phyloP scores from a whole-genome alignment of 202 grass and related monocot species.

The Schoenoplectus triqueter region DNA sequence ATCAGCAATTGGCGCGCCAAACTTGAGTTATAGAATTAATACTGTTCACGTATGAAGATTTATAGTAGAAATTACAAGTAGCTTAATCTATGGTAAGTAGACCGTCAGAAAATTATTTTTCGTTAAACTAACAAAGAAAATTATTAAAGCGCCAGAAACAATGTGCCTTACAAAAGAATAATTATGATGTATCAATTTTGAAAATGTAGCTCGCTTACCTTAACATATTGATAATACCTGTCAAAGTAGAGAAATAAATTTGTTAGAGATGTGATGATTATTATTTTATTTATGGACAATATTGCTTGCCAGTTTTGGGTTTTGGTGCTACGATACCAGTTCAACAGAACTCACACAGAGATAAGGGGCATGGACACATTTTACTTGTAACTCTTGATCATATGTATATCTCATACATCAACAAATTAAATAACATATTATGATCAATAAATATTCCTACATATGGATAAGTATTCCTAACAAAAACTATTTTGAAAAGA shows the following conservation, averaged over 20 bases:
- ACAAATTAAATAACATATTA: too few relatives aligned
- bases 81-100: too few relatives aligned
- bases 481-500: too few relatives aligned
- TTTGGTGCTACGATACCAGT: background rate
- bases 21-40: too few relatives aligned
- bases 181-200: background rate
- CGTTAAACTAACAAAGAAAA: background rate
- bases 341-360: background rate
- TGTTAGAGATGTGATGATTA: background rate
- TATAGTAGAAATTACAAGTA: too few relatives aligned
- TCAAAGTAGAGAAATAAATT: background rate
- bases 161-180: background rate
- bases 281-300: background rate
- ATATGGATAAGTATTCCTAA: too few relatives aligned
- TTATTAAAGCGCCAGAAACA: background rate
- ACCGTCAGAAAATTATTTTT: too few relatives aligned
- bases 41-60: too few relatives aligned
- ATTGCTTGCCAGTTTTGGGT: background rate
- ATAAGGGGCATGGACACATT: background rate
- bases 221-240: background rate
- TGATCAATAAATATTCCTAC: too few relatives aligned
- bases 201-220: background rate
- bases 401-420: too few relatives aligned
- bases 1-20: too few relatives aligned
- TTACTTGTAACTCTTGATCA: too few relatives aligned